Evolutionary conservation across 2,329 filamentous ascomycete species (phyloP), one percentile per base, ranked within the genome.

Genomic region (Penicillium oxalicum): DNA sequence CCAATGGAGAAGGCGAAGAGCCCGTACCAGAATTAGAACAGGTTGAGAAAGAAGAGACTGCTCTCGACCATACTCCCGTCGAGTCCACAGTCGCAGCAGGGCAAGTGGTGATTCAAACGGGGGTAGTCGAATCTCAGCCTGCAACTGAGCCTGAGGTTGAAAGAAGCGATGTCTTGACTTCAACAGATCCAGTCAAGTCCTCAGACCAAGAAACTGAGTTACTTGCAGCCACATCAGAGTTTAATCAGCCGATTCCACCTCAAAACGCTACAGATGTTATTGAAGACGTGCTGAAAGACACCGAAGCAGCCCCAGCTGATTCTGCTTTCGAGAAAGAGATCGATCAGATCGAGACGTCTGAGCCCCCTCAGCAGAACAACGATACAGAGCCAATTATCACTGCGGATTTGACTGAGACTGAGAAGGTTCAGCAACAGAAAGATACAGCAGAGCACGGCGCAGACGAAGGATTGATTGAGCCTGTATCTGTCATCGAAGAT

Each of bases 1-100:
- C 39, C 48, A 46, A 57, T 52, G 36, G 54, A 48, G 41, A 57
- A 57, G 43, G 40, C 44, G 6, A 56, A 56, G 40, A 52, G 33
- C 12, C 26, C 43, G 27, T 42, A 25, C 39, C 48, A 7, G 48
- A 52, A 11, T 40, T 40, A 9, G 28, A 35, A 8, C 49, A 51
- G 13, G 35, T 3, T 9, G n/a, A 35, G 9, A 12, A 33, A 3
- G 43, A 44, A 18, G 45, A 53, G 35, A 26, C 18, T 3, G 11
- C 24, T 2, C 1, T 26, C n/a, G 5, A 45, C 9, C 47, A 50
- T 24, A 28, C 43, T 3, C 13, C 50, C 5, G 48, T 51, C n/a
- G 29, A 18, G 13, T 26, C 38, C 32, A 12, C 13, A 5, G 29
- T 32, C 27, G 27, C 9, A 8, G 34, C 44, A 13, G 27, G 28